Conservation (phyloP, 108 stramenopile species). For the Fragilaria radians region DNA sequence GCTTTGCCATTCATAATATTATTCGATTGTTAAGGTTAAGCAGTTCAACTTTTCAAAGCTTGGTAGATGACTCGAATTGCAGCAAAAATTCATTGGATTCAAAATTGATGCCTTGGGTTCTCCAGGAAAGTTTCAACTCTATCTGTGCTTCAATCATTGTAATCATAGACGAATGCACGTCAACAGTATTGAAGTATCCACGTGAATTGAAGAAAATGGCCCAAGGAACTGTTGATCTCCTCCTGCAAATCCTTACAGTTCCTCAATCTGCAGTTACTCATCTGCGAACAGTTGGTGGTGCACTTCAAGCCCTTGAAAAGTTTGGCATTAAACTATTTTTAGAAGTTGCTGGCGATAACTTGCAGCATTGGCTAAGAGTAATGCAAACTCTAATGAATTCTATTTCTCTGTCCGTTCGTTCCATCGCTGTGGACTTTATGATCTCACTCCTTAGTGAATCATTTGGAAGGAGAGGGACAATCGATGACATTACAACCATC, state of each 20-base stretch:
- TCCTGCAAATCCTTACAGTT: constrained; percentile 70
- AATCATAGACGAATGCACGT: constrained; percentile 66
- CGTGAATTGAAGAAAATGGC: constrained; percentile 45
- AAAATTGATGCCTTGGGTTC: constrained; percentile 43
- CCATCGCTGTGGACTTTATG: constrained; percentile 80
- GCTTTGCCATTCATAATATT: constrained; percentile 49
- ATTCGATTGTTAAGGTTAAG: constrained; percentile 54
- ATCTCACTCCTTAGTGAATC: constrained; percentile 67
- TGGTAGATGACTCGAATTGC: constrained; percentile 37
- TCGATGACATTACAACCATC: constrained; percentile 45
- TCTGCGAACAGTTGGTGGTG: constrained; percentile 70
- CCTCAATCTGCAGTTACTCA: constrained; percentile 82
- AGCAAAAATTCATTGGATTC: not conserved
- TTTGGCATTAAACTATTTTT: constrained; percentile 70
- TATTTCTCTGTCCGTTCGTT: constrained; percentile 73
- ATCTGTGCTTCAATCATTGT: constrained; percentile 73
- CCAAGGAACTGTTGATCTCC: constrained; percentile 56
- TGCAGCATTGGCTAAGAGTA: constrained; percentile 81
- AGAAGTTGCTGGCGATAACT: constrained; percentile 34
- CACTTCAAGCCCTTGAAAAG: constrained; percentile 71
- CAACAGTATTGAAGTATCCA: constrained; percentile 27
- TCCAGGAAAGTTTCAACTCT: constrained; percentile 82
- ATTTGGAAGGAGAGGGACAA: constrained; percentile 52
- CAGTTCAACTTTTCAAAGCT: constrained; percentile 64
- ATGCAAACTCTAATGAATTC: constrained; percentile 76